These are phyloP conservation scores for Aegilops bicornis DNA, from an alignment of 176 grass and related monocot genomes.

Conservation along the genomic window DNA sequence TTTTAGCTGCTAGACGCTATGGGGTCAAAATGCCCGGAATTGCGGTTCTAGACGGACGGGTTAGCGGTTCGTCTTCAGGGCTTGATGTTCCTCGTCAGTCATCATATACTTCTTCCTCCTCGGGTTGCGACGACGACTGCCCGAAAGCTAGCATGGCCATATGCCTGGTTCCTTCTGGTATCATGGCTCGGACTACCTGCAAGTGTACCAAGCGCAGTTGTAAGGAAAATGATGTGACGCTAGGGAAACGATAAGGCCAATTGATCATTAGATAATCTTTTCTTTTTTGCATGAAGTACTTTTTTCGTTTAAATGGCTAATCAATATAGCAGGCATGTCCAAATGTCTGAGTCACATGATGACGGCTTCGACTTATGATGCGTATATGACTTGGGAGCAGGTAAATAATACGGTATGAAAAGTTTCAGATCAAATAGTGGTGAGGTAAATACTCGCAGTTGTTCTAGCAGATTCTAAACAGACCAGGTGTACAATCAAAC, in stretches of 20 bases:
- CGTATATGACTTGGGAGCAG: background rate
- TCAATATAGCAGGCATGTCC: background rate
- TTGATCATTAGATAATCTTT: too few species aligned
- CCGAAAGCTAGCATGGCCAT: constrained; percentile 84
- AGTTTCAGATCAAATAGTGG: background rate
- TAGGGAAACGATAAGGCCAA: too few species aligned
- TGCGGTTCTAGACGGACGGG: background rate
- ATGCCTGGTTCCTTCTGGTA: constrained; percentile 80
- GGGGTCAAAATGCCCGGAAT: background rate
- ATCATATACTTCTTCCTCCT: constrained; percentile 62
- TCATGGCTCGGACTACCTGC: constrained; percentile 70
- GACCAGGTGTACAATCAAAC: background rate
- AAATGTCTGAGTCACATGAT: background rate
- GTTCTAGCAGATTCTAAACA: background rate
- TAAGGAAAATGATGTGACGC: background rate
- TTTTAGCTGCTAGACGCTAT: background rate
- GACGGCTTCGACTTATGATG: background rate
- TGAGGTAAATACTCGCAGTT: background rate
- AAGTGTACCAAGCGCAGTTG: background rate
- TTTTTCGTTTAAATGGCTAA: too few species aligned
- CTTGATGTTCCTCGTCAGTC: constrained; percentile 15
- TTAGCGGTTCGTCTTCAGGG: background rate
- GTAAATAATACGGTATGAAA: background rate
- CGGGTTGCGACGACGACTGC: constrained; percentile 33
- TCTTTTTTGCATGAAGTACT: too few species aligned